Evolutionary conservation across 805 yeast species (phyloP).

Genomic region (Cyberlindnera xishuangbannaensis): DNA sequence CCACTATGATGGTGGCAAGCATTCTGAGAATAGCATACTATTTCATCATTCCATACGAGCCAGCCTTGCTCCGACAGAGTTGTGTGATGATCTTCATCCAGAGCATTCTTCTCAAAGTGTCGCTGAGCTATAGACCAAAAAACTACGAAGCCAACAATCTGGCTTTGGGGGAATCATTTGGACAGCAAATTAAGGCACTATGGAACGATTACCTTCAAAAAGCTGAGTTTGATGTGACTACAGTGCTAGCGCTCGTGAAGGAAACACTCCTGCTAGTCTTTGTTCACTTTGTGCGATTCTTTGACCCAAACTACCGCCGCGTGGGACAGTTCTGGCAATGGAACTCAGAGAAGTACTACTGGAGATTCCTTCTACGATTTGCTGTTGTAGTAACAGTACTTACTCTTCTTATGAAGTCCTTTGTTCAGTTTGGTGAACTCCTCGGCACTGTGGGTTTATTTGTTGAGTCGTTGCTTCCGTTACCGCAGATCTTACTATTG

Average conservation of each 20-base stretch:
- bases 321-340: slow-evolving; percentile 84
- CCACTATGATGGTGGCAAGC: slow-evolving; percentile 80
- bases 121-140: slow-evolving; percentile 51
- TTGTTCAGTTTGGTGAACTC: slow-evolving; percentile 36
- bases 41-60: slow-evolving; percentile 73
- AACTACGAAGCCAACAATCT: slow-evolving; percentile 35
- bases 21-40: slow-evolving; percentile 71
- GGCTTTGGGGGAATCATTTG: slow-evolving; percentile 18
- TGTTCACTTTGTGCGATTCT: slow-evolving; percentile 46
- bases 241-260: slow-evolving; percentile 4
- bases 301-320: slow-evolving; percentile 64
- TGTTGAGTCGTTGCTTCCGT: slow-evolving; percentile 66
- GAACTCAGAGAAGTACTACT: slow-evolving; percentile 52
- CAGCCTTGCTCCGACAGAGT: slow-evolving; percentile 73
- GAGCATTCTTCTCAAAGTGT: slow-evolving; percentile 52
- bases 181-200: slow-evolving; percentile 2
- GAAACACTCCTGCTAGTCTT: slow-evolving; percentile 19
- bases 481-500: slow-evolving; percentile 72
- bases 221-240: slow-evolving; percentile 7
- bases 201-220: slow-evolving; percentile 4
- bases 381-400: slow-evolving; percentile 16
- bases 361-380: slow-evolving; percentile 51
- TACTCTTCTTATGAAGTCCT: slow-evolving; percentile 35
- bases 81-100: slow-evolving; percentile 84
- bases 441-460: slow-evolving; percentile 63